Conservation (phyloP, 768 basidiomycete species). For the Lentinula aciculospora region DNA sequence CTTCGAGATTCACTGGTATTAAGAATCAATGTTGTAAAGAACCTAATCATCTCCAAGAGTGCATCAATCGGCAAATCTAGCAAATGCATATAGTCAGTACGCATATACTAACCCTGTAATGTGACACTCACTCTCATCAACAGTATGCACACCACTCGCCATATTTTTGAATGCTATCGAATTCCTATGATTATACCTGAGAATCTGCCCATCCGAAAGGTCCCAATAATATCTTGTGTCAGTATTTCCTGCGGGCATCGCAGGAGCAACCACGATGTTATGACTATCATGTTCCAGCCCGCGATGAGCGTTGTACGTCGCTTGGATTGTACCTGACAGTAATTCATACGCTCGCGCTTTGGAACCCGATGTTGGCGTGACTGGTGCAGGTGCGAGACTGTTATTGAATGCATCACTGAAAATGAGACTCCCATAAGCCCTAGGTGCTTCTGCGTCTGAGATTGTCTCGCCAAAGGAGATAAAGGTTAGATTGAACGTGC, state of each 20-base stretch:
- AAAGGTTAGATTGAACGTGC: slow-evolving; percentile 32
- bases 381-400: slow-evolving; percentile 44
- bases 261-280: slow-evolving; percentile 5
- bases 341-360: slow-evolving; percentile 23
- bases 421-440: slow-evolving; percentile 23
- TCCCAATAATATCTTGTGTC: slow-evolving; percentile 32
- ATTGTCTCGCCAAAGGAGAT: slow-evolving; percentile 29
- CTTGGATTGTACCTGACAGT: slow-evolving; percentile 37
- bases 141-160: slow-evolving; percentile 36
- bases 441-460: slow-evolving; percentile 10
- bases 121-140: slow-evolving; percentile 41
- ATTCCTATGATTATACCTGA: slow-evolving; percentile 39
- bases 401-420: slow-evolving; percentile 33
- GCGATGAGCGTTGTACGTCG: slow-evolving; percentile 29
- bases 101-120: not conserved
- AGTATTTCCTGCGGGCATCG: slow-evolving; percentile 8
- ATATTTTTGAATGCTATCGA: slow-evolving; percentile 12
- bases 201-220: slow-evolving; percentile 29
- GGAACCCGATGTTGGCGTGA: slow-evolving; percentile 24
- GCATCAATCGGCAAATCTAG: slow-evolving; percentile 25
- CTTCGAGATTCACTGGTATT: slow-evolving; percentile 32
- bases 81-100: not conserved
- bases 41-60: slow-evolving; percentile 34
- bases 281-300: not conserved
- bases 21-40: slow-evolving; percentile 38